Conservation (phyloP, 495 filamentous ascomycete genomes). For the Bryoglossum gracile region DNA sequence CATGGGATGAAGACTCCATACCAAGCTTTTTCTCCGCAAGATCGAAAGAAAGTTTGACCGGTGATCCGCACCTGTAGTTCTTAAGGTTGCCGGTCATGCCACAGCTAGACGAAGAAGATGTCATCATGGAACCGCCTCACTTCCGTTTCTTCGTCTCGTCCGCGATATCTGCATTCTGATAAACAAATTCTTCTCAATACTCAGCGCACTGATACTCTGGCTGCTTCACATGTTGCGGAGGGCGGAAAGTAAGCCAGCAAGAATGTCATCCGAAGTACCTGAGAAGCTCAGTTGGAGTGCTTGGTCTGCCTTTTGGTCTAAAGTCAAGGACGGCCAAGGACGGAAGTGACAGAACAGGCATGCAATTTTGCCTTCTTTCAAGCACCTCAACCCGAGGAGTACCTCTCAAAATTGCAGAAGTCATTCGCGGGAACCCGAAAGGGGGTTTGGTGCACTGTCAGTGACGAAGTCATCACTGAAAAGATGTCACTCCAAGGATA, state of each 20-base stretch:
- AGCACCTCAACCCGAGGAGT: not conserved
- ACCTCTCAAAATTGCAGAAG: not conserved
- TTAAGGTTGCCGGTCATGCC: not conserved
- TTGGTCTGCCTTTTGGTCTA: not conserved
- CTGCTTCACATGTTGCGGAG: not conserved
- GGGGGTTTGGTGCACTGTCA: not conserved
- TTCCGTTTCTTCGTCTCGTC: not conserved
- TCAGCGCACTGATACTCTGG: not conserved
- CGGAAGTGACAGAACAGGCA: constrained; percentile 1
- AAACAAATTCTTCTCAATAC: not conserved
- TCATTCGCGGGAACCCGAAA: not conserved
- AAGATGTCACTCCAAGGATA: constrained; percentile 5
- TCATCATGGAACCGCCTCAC: constrained; percentile 1
- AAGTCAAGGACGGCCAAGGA: too few species aligned
- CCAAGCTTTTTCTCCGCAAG: not conserved
- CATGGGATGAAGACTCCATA: not conserved
- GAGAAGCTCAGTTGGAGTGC: not conserved
- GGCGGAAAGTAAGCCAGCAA: not conserved
- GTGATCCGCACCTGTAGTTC: not conserved
- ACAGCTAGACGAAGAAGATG: not conserved
- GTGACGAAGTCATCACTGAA: not conserved
- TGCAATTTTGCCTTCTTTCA: not conserved
- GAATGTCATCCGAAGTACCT: constrained; percentile 6
- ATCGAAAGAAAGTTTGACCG: not conserved
- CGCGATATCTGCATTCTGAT: not conserved